phyloP scores from a whole-genome alignment of 2,329 filamentous ascomycete genomes.

The Verticillium nonalfalfae region DNA sequence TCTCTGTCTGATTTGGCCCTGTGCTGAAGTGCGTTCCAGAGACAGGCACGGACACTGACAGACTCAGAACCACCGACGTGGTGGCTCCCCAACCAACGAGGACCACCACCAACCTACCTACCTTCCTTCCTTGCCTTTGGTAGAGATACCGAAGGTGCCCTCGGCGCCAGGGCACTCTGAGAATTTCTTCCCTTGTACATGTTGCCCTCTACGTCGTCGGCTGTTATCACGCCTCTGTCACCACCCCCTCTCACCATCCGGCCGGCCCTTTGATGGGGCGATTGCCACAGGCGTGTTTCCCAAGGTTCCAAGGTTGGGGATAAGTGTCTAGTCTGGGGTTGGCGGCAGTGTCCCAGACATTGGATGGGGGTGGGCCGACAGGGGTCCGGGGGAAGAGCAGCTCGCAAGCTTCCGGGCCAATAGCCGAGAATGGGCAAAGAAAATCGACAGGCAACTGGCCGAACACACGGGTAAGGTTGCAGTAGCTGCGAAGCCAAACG shows the following conservation, averaged over 20 bases:
- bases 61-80: background rate
- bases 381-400: background rate
- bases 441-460: background rate
- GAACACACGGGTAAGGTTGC: slow-evolving; percentile 11
- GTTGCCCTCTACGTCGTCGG: too few species aligned
- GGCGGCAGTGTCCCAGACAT: slow-evolving; percentile 4
- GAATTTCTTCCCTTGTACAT: too few species aligned
- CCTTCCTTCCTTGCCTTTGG: too few species aligned
- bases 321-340: background rate
- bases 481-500: slow-evolving; percentile 5
- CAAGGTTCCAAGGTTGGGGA: slow-evolving; percentile 5
- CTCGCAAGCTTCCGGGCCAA: slow-evolving; percentile 8
- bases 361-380: background rate
- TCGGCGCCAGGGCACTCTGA: too few species aligned
- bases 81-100: background rate
- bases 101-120: background rate
- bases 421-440: slow-evolving; percentile 7
- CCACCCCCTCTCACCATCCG: background rate
- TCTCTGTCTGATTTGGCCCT: background rate
- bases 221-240: background rate
- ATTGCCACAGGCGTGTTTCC: background rate
- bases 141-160: too few species aligned
- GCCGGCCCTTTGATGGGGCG: background rate
- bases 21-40: background rate
- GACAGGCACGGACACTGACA: background rate